Conservation (phyloP, 805 yeast genomes). For the Crinitomyces ghanaensis region DNA sequence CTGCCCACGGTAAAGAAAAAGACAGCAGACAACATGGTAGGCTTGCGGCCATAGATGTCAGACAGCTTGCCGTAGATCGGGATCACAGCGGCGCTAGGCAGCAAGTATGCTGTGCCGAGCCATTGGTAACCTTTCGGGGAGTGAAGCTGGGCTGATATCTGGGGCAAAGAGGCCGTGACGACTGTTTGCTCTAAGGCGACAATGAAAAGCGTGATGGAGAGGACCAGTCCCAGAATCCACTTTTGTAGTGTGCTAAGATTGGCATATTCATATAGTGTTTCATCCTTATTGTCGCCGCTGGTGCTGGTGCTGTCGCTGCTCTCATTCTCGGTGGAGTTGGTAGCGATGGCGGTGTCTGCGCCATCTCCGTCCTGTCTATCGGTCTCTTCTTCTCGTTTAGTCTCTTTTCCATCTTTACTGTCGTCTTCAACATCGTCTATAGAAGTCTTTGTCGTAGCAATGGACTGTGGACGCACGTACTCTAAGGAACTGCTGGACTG, state of each 20-base stretch:
- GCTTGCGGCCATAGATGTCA: slow-evolving; percentile 34
- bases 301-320: neutral
- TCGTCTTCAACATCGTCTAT: no score
- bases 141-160: slow-evolving; percentile 32
- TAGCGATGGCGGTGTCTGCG: neutral
- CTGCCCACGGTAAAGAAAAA: slow-evolving; percentile 32
- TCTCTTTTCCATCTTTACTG: no score
- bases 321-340: neutral
- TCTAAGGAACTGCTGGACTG: no score
- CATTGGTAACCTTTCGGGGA: slow-evolving; percentile 37
- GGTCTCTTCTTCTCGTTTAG: no score
- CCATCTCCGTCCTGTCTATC: neutral
- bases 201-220: slow-evolving; percentile 14
- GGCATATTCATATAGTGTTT: neutral
- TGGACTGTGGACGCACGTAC: no score
- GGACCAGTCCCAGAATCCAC: slow-evolving; percentile 8
- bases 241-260: slow-evolving; percentile 7
- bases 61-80: slow-evolving; percentile 56
- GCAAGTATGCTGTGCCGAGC: slow-evolving; percentile 54
- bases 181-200: slow-evolving; percentile 42
- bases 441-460: no score
- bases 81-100: slow-evolving; percentile 53
- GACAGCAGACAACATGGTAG: slow-evolving; percentile 28
- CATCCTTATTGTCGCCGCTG: slow-evolving; percentile 1
- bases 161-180: slow-evolving; percentile 40